Conservation (phyloP, 2,329 filamentous ascomycete species). For the Trichoderma sp. region DNA sequence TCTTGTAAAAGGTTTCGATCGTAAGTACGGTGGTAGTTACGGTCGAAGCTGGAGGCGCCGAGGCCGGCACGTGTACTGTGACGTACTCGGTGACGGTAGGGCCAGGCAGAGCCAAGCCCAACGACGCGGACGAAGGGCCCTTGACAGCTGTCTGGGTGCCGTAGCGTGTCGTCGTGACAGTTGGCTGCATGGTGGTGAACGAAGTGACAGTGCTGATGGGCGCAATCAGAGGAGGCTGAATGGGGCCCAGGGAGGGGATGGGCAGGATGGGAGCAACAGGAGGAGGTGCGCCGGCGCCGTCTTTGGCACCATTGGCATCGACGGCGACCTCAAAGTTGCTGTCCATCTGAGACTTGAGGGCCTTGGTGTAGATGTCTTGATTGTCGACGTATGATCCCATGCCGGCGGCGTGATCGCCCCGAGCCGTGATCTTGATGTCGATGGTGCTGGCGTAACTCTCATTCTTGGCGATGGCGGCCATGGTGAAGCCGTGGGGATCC, state of each 20-base stretch:
- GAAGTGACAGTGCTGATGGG: slow-evolving; percentile 20
- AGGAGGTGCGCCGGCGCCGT: slow-evolving; percentile 28
- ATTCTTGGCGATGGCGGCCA: slow-evolving; percentile 41
- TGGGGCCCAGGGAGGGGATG: slow-evolving; percentile 19
- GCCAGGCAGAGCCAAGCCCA: not conserved
- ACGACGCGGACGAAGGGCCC: slow-evolving; percentile 1
- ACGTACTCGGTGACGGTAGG: slow-evolving; percentile 8
- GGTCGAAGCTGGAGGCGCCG: not conserved
- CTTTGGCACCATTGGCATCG: slow-evolving; percentile 32
- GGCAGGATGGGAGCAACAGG: not conserved
- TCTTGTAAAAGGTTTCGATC: not conserved
- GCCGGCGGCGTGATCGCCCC: slow-evolving; percentile 32
- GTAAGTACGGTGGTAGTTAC: not conserved
- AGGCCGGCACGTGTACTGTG: slow-evolving; percentile 11
- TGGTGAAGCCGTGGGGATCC: slow-evolving; percentile 43
- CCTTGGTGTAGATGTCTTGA: slow-evolving; percentile 48
- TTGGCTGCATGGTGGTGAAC: not conserved
- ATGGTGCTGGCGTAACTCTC: slow-evolving; percentile 49
- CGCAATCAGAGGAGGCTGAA: slow-evolving; percentile 30
- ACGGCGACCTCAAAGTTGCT: slow-evolving; percentile 51
- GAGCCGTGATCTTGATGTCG: slow-evolving; percentile 44
- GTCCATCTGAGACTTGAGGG: slow-evolving; percentile 50
- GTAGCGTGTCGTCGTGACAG: slow-evolving; percentile 33
- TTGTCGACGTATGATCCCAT: slow-evolving; percentile 40
- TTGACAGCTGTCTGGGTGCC: slow-evolving; percentile 25